phyloP scores from a whole-genome alignment of 257 asterid species.

The Gardenia jasminoides region DNA sequence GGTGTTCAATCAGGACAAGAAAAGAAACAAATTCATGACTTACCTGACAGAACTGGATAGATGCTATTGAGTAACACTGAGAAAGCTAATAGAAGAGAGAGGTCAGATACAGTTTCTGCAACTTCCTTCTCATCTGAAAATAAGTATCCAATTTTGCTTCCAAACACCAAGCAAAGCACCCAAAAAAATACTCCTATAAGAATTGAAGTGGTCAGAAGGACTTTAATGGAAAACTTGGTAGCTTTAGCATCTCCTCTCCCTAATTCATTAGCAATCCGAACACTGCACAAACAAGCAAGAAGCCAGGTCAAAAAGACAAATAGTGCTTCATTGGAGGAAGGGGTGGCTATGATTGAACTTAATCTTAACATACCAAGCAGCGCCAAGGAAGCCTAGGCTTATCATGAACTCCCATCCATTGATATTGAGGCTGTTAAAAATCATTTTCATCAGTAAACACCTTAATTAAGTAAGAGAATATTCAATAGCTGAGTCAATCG shows the following conservation, averaged over 20 bases:
- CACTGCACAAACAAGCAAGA: slow-evolving; percentile 33
- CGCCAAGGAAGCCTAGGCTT: slow-evolving; percentile 77
- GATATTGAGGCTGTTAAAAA: slow-evolving; percentile 61
- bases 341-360: background rate
- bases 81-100: slow-evolving; percentile 57
- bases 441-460: slow-evolving; percentile 6
- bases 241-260: slow-evolving; percentile 80
- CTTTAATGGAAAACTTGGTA: slow-evolving; percentile 61
- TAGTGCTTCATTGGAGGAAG: background rate
- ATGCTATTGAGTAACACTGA: slow-evolving; percentile 63
- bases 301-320: background rate
- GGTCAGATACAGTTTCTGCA: slow-evolving; percentile 41
- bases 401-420: slow-evolving; percentile 86
- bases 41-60: slow-evolving; percentile 73
- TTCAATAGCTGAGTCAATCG: background rate
- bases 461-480: slow-evolving; percentile 8
- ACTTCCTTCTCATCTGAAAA: slow-evolving; percentile 55
- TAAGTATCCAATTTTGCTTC: slow-evolving; percentile 51
- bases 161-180: slow-evolving; percentile 49
- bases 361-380: slow-evolving; percentile 55
- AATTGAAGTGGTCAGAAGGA: slow-evolving; percentile 45
- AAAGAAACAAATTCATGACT: background rate
- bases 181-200: slow-evolving; percentile 45
- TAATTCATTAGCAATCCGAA: slow-evolving; percentile 73
- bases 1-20: background rate